These are phyloP conservation scores for Podospora pseudocomata DNA, from an alignment of 495 filamentous ascomycete genomes.

Conservation along the genomic window DNA sequence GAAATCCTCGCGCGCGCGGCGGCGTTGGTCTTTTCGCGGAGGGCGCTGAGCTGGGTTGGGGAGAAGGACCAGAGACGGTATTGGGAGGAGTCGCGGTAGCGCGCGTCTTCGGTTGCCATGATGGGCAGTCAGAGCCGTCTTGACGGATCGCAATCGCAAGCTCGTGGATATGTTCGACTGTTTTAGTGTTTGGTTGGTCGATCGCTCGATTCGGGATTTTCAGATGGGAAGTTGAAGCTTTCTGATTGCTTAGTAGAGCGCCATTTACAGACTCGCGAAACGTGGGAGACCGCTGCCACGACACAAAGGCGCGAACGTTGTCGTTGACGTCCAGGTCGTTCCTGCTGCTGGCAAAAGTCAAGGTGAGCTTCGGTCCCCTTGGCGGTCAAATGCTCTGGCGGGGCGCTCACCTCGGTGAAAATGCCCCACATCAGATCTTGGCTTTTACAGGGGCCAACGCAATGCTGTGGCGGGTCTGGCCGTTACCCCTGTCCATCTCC, in stretches of 20 bases:
- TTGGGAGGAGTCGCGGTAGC: conserved; percentile 89
- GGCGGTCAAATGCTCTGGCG: not conserved
- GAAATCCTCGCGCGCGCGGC: conserved; percentile 68
- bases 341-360: not conserved
- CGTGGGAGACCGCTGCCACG: not conserved
- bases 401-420: conserved; percentile 8
- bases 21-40: conserved; percentile 72
- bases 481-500: not conserved
- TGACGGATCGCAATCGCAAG: too few relatives aligned
- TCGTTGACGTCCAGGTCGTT: not conserved
- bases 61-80: conserved; percentile 93
- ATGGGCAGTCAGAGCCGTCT: not conserved
- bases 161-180: too few relatives aligned
- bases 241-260: too few relatives aligned
- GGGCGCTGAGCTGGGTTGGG: conserved; percentile 59
- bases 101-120: conserved; percentile 71
- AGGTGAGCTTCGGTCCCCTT: conserved; percentile 1
- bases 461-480: not conserved
- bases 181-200: too few relatives aligned
- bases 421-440: not conserved
- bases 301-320: not conserved
- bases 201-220: too few relatives aligned
- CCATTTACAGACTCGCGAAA: not conserved
- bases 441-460: not conserved
- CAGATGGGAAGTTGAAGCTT: too few relatives aligned